A percentile compares a stretch with the other conserved stretches of the same genome.
Conservation (phyloP, 164 flowering plant genomes). For the Buxus sempervirens region DNA sequence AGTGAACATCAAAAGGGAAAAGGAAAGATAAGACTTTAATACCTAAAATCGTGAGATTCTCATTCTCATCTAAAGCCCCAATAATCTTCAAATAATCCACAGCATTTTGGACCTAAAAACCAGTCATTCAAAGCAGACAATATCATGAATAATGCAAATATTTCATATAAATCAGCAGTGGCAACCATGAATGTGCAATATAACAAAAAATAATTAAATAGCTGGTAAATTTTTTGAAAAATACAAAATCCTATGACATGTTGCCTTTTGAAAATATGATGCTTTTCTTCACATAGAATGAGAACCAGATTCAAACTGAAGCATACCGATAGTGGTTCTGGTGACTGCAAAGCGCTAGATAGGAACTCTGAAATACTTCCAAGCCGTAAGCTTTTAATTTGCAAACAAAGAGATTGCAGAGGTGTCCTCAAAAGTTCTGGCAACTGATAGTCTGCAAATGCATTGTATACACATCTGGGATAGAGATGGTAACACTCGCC, state of each 20-base stretch:
- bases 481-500: constrained; percentile 95
- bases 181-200: neutral
- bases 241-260: neutral
- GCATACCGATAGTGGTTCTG: constrained; percentile 75
- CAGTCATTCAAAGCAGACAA: neutral
- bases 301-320: neutral
- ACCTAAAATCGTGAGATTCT: constrained; percentile 84
- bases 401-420: constrained; percentile 90
- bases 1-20: neutral
- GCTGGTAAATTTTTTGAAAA: neutral
- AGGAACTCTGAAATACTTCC: constrained; percentile 94
- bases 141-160: constrained; percentile 2
- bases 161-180: neutral
- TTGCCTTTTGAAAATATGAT: neutral
- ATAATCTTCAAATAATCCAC: constrained; percentile 77
- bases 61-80: constrained; percentile 86
- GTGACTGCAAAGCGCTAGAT: constrained; percentile 86
- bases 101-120: constrained; percentile 89
- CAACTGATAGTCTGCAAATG: constrained; percentile 86
- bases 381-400: constrained; percentile 86
- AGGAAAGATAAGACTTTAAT: constrained; percentile 5
- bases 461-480: constrained; percentile 88
- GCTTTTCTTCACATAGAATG: neutral
- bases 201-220: no score
- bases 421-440: constrained; percentile 97